Evolutionary conservation across 768 basidiomycete species (phyloP), one percentile per base, ranked within the genome.

Genomic region (Podaxis sp.): DNA sequence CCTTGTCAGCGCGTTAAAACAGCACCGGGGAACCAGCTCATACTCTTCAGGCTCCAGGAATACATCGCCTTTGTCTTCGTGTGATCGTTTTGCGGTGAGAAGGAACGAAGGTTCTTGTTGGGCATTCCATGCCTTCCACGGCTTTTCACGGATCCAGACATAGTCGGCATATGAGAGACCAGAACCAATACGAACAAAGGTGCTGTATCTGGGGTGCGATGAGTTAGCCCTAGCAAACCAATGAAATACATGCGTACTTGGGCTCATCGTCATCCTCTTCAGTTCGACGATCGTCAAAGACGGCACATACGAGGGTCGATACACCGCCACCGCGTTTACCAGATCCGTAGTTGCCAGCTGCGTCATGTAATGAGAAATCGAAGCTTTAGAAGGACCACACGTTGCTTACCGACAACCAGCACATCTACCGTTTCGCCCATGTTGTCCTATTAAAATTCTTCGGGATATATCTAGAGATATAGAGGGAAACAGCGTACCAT

Each of bases 401-500:
- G 17, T 26, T 33, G 69, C 87, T 66, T 70, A 89, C 93, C 93
- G 38, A 99, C 86, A 24, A 99, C 95, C 7, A 99, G 76, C 1
- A 96, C 86, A 68, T 98, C 96, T 2, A 96, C 88, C 0, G 91
- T 95, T 76, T 97, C 95, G 6, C 93, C 94, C 83, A 96, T 86
- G 64, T 93, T 90, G 67, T 96, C 94, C 92, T 93, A 48, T 38
- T 58, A 57, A 40, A 56, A 57, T 57, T n/a, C n/a, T 24, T 36
- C 15, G 48, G 36, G 8, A 52, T 17, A 57, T 53, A 26, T 38
- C 13, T 17, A 8, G 52, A 33, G 19, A 8, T 33, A 9, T 61
- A 38, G 53, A 19, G 1, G 53, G 17, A 44, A 4, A 40, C 7
- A 24, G 71, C 77, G 57, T 66, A 91, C 92, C 87, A 92, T 91